phyloP scores from a whole-genome alignment of 176 grass and related monocot genomes.

The Eremochloa ophiuroides region DNA sequence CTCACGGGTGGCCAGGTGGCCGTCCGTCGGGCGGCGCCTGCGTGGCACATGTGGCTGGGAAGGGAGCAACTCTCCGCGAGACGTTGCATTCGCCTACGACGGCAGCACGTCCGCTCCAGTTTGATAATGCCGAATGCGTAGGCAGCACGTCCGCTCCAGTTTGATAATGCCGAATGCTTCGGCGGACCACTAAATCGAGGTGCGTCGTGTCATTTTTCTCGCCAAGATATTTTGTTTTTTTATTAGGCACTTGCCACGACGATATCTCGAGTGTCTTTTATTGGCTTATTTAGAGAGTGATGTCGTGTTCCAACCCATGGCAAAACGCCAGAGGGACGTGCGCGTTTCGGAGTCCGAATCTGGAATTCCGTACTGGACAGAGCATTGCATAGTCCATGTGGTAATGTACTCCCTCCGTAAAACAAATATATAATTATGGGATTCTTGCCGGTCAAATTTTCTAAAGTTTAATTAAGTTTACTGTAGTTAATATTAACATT shows the following conservation, averaged over 20 bases:
- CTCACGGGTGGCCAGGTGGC: too few relatives aligned
- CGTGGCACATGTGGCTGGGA: constrained; percentile 12
- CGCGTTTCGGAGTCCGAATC: background rate
- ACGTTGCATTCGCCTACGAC: background rate
- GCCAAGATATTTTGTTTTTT: background rate
- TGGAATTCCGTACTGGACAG: background rate
- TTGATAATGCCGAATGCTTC: background rate
- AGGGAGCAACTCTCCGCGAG: too few relatives aligned
- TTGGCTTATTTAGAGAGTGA: too few relatives aligned
- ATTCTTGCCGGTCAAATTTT: too few relatives aligned
- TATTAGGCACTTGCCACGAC: background rate
- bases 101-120: background rate
- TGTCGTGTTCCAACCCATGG: too few relatives aligned
- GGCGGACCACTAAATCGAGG: background rate
- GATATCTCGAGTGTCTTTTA: background rate
- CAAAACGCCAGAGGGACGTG: too few relatives aligned
- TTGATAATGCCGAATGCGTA: background rate
- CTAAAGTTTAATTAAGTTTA: too few relatives aligned
- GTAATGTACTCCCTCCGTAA: too few relatives aligned
- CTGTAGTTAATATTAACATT: too few relatives aligned
- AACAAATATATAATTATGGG: too few relatives aligned
- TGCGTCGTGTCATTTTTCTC: background rate
- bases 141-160: background rate
- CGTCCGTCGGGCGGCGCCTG: too few relatives aligned
- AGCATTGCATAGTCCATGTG: background rate